Evolutionary conservation across 805 yeast genomes (phyloP).

Genomic region (Clavispora santaluciae): DNA sequence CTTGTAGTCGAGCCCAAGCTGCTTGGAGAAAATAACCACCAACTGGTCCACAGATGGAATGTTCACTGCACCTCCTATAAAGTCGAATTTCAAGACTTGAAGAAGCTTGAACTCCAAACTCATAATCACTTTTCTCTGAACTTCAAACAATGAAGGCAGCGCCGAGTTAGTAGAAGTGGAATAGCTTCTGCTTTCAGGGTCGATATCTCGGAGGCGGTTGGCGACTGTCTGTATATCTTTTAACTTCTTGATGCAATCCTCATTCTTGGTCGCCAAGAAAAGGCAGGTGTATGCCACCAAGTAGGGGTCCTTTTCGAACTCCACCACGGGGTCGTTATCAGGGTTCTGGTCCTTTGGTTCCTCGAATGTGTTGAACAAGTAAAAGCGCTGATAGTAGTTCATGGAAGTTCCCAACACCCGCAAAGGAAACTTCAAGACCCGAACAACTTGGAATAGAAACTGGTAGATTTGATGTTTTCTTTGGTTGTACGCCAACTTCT

Average conservation of each 20-base stretch:
- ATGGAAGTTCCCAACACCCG: conserved; percentile 66
- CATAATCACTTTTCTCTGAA: conserved; percentile 52
- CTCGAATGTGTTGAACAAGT: conserved; percentile 59
- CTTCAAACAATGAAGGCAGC: conserved; percentile 34
- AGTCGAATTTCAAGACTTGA: conserved; percentile 77
- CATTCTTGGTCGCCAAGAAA: conserved; percentile 69
- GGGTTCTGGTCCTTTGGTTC: conserved; percentile 20
- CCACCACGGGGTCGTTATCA: conserved; percentile 15
- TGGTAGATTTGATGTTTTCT: conserved; percentile 51
- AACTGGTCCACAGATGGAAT: conserved; percentile 53
- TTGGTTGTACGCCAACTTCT: conserved; percentile 42
- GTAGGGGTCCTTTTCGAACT: conserved; percentile 40
- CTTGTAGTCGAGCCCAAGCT: conserved; percentile 40
- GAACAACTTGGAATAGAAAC: conserved; percentile 49
- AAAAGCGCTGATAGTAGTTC: conserved; percentile 68
- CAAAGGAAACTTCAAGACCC: conserved; percentile 59
- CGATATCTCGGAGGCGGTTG: conserved; percentile 34
- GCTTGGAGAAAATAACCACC: conserved; percentile 57
- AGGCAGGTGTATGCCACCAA: conserved; percentile 68
- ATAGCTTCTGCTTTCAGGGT: conserved; percentile 29
- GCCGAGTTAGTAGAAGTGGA: conserved; percentile 9
- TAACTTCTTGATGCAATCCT: conserved; percentile 77
- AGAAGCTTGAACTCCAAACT: conserved; percentile 65
- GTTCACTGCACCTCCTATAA: conserved; percentile 51
- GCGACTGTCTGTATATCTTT: conserved; percentile 55